Evolutionary conservation across 2,329 filamentous ascomycete species (phyloP).

Genomic region (Alternaria sp.): DNA sequence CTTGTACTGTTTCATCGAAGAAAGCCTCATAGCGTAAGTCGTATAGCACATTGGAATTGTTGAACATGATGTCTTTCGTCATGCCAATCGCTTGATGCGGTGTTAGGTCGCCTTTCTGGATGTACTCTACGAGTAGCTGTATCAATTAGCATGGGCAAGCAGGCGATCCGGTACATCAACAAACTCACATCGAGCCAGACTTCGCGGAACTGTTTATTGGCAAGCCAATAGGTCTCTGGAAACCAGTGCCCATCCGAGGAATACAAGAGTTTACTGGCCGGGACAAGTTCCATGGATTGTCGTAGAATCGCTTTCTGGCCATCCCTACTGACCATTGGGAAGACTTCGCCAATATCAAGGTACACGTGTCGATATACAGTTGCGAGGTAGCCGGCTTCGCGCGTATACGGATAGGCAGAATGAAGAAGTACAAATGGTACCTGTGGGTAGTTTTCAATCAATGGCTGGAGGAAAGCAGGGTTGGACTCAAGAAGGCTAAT

Average conservation of each 20-base stretch:
- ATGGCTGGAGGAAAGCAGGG: constrained; percentile 75
- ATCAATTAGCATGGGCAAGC: constrained; percentile 5
- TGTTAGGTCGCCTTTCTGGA: constrained; percentile 69
- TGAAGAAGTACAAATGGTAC: constrained; percentile 82
- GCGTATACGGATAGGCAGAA: constrained; percentile 81
- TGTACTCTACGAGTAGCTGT: constrained; percentile 71
- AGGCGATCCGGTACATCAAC: neutral
- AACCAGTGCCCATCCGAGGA: constrained; percentile 83
- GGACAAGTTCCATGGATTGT: constrained; percentile 77
- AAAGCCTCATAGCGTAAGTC: constrained; percentile 60
- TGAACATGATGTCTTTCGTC: constrained; percentile 74
- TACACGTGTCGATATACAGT: constrained; percentile 81
- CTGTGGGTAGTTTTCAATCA: constrained; percentile 73
- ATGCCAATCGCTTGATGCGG: constrained; percentile 69
- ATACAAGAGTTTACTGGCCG: constrained; percentile 78
- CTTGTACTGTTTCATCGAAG: constrained; percentile 37
- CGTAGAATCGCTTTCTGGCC: constrained; percentile 76
- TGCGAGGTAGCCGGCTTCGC: constrained; percentile 80
- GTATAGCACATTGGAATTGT: constrained; percentile 80
- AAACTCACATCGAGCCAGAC: constrained; percentile 69
- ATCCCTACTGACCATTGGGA: constrained; percentile 77
- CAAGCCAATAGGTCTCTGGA: constrained; percentile 78
- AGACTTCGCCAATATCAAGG: constrained; percentile 83
- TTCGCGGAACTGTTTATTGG: constrained; percentile 75
- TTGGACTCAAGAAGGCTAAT: constrained; percentile 74